These are phyloP conservation scores for Trypanosoma congolense DNA, from an alignment of 208 protist species.

Conservation along the genomic window DNA sequence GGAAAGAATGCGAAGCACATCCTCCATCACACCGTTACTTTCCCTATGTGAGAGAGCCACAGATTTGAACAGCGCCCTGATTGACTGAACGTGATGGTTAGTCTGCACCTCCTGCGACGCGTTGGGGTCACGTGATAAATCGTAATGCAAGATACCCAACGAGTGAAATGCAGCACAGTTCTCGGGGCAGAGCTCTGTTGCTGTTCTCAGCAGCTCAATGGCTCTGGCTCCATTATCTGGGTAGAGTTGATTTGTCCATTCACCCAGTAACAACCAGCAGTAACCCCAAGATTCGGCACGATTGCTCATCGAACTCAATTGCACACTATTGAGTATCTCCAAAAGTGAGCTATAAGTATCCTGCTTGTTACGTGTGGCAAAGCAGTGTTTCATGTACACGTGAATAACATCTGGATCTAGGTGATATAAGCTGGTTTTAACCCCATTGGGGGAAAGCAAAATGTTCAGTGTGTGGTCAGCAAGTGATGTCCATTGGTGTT, in stretches of 20 bases:
- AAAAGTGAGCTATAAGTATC: conserved; percentile 65
- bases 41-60: conserved; percentile 70
- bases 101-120: conserved; percentile 51
- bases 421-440: conserved; percentile 40
- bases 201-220: conserved; percentile 63
- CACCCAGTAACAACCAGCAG: conserved; percentile 82
- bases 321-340: conserved; percentile 50
- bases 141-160: conserved; percentile 82
- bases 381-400: conserved; percentile 78
- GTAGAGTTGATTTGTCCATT: conserved; percentile 84
- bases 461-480: conserved; percentile 63
- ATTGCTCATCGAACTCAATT: conserved; percentile 32
- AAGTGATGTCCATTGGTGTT: conserved; percentile 68
- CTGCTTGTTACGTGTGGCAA: conserved; percentile 46
- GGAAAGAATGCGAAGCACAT: conserved; percentile 98
- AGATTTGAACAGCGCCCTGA: conserved; percentile 76
- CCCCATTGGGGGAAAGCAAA: conserved; percentile 35
- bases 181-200: conserved; percentile 61
- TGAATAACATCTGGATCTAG: conserved; percentile 83
- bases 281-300: conserved; percentile 66
- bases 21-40: conserved; percentile 89
- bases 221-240: conserved; percentile 74
- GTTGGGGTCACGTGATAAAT: conserved; percentile 67
- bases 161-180: conserved; percentile 82
- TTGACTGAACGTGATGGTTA: conserved; percentile 60